These are phyloP conservation scores for Lipomyces yamanashiensis DNA, from an alignment of 805 yeast genomes.

Conservation along the genomic window DNA sequence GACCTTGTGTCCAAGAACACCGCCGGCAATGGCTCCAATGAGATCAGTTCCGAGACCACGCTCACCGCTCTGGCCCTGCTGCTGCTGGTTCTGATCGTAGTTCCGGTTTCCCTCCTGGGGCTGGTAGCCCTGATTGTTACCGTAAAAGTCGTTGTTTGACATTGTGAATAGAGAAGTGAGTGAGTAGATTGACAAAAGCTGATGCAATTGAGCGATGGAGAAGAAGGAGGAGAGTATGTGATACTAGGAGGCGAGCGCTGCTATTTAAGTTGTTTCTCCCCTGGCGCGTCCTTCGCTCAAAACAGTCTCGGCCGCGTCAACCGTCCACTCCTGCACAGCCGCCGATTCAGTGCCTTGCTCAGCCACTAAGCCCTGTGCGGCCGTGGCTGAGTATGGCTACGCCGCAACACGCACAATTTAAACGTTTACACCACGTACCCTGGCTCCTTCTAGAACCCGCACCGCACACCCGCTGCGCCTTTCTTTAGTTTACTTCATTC, in stretches of 20 bases:
- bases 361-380: neutral
- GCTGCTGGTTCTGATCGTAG: slow-evolving; percentile 30
- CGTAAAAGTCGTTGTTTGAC: slow-evolving; percentile 25
- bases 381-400: neutral
- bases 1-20: slow-evolving; percentile 29
- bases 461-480: too few species aligned
- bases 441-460: too few species aligned
- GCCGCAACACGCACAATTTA: too few species aligned
- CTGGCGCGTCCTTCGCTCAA: neutral
- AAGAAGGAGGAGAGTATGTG: too few species aligned
- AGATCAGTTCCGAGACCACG: slow-evolving; percentile 32
- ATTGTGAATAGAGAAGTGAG: slow-evolving; percentile 6
- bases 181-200: neutral
- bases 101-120: slow-evolving; percentile 24
- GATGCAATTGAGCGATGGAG: too few species aligned
- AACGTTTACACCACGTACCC: too few species aligned
- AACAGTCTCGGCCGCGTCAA: slow-evolving; percentile 12
- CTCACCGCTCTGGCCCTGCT: slow-evolving; percentile 25
- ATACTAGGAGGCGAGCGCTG: too few species aligned
- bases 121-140: slow-evolving; percentile 18
- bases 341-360: neutral
- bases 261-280: neutral
- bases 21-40: slow-evolving; percentile 31
- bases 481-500: too few species aligned
- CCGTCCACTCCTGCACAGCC: neutral